Evolutionary conservation across 2,329 filamentous ascomycete species (phyloP).

Genomic region (Penicillium italicum): DNA sequence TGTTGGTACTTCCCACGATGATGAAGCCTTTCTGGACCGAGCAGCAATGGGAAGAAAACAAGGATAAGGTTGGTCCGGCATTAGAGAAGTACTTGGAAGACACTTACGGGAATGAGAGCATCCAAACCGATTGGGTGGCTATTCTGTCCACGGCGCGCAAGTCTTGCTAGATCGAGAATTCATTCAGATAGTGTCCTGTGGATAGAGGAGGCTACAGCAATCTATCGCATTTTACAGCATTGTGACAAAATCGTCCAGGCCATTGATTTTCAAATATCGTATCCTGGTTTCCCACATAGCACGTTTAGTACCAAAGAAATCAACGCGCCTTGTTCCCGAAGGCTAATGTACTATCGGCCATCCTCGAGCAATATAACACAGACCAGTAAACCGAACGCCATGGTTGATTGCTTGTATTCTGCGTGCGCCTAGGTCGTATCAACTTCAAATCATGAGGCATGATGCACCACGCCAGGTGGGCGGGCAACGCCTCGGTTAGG

Average conservation of each 20-base stretch:
- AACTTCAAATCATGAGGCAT: slow-evolving; percentile 33
- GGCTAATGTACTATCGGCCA: slow-evolving; percentile 24
- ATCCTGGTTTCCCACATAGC: slow-evolving; percentile 25
- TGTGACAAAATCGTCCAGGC: slow-evolving; percentile 22
- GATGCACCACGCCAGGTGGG: slow-evolving; percentile 35
- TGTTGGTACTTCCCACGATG: slow-evolving; percentile 21
- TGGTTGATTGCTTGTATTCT: slow-evolving; percentile 27
- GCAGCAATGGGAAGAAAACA: slow-evolving; percentile 24
- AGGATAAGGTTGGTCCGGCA: slow-evolving; percentile 19
- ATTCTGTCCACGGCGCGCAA: slow-evolving; percentile 33
- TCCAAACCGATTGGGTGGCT: slow-evolving; percentile 27
- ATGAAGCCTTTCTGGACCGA: slow-evolving; percentile 29
- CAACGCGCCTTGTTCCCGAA: slow-evolving; percentile 24
- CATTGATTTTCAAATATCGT: slow-evolving; percentile 27
- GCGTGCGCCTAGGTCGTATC: slow-evolving; percentile 5
- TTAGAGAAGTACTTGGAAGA: slow-evolving; percentile 26
- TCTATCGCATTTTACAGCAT: not conserved
- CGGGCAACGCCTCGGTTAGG: slow-evolving; percentile 36
- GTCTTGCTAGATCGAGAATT: slow-evolving; percentile 6
- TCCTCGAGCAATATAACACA: slow-evolving; percentile 27
- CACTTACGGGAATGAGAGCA: slow-evolving; percentile 22
- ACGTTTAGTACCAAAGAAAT: slow-evolving; percentile 27
- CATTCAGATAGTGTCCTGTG: not conserved
- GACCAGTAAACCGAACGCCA: slow-evolving; percentile 33
- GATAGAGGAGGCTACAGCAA: not conserved